Base-by-base conservation (phyloP, 768 basidiomycete species). In the Boletellus ananas region DNA sequence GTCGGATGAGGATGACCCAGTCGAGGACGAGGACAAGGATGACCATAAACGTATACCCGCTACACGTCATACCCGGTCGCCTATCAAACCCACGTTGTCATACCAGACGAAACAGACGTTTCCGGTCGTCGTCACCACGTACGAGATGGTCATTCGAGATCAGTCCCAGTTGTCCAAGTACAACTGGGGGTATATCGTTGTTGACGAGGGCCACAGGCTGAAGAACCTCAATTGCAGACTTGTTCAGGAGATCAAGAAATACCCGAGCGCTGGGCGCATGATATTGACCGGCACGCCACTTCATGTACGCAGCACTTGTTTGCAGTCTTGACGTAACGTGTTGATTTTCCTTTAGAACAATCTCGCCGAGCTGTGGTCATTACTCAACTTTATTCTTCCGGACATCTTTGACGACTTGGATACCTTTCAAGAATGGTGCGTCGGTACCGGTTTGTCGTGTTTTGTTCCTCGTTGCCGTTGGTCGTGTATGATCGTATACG, bases 261-360 rank as follows among this genome's bases (percentile, higher is more conserved):
- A 93, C 63, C 72, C 74, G 2, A 84, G 84, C 47, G 91, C 87
- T 0, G 90, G 92, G 36, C 75, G 96, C 41, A 87, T 97, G 81
- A 87, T 99, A 50, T 70, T 99, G 54, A 98, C 94, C 1, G 96
- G 96, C 27, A 99, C 96, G 16, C 96, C 96, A 7, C 70, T 99
- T 34, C 94, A 98, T 69, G 94, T 94, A 52, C 49, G 84, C 69
- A 13, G 29, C 8, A 3, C 17, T 35, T 7, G 34, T 29, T 50
- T 18, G 33, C 17, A 25, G 3, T 39, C 12, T 33, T 20, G 34
- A 23, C 5, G 18, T 20, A 14, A 42, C 36, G 4, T 8, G 21
- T 27, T 48, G 45, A 38, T 23, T 1, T 39, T 42, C 14, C 18
- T n/a, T n/a, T 63, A 99, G 90, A 98, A 99, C 69, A 98, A 97